Conservation (phyloP, 202 grass and related monocot genomes). For the Eragrostis tef region DNA sequence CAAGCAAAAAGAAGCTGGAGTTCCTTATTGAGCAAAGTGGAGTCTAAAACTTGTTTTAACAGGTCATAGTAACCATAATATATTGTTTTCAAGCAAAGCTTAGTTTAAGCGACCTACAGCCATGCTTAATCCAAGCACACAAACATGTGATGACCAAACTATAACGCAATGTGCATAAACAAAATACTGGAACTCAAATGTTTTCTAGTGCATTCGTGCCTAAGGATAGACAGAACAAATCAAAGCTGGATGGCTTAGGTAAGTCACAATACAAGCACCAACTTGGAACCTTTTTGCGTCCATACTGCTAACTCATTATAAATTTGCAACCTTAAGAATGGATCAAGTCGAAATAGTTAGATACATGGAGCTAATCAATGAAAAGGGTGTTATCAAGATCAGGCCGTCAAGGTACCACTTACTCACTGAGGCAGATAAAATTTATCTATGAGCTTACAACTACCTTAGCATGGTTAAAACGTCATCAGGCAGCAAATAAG, state of each 20-base stretch:
- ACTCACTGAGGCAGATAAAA: conserved; percentile 14
- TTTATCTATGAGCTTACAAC: background rate
- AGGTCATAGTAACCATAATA: background rate
- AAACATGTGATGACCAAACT: background rate
- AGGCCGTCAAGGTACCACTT: background rate
- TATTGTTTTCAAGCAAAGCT: background rate
- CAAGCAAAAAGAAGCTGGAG: background rate
- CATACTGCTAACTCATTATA: background rate
- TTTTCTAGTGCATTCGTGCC: background rate
- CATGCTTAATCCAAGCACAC: background rate
- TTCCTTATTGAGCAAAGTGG: background rate
- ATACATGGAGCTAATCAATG: background rate
- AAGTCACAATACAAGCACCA: background rate
- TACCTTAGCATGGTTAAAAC: background rate
- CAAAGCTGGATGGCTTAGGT: background rate
- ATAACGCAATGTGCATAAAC: background rate
- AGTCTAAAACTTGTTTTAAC: background rate
- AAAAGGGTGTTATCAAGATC: background rate
- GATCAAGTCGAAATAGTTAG: background rate
- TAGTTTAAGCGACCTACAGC: background rate
- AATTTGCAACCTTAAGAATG: background rate
- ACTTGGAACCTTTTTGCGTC: background rate
- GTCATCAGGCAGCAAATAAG: background rate
- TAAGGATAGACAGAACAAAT: background rate
- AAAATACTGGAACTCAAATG: background rate